These are phyloP conservation scores for Pseudocercospora fijiensis DNA, from an alignment of 2,329 filamentous ascomycete genomes.

Conservation along the genomic window DNA sequence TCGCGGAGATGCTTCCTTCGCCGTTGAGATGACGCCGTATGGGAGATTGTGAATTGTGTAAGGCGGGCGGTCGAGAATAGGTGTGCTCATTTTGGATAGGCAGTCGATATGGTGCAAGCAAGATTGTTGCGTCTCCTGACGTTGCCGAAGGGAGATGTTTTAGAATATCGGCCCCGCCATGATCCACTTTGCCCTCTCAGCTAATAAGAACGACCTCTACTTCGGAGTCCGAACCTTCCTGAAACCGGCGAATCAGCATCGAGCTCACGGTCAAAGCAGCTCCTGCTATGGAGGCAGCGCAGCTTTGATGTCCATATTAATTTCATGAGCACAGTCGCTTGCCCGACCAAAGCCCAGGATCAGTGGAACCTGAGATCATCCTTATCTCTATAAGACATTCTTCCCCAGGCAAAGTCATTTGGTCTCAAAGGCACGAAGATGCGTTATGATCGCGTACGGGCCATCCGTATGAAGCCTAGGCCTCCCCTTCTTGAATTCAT, in stretches of 20 bases:
- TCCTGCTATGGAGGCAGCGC: not conserved
- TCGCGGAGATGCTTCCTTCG: slow-evolving; percentile 27
- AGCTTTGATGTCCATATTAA: not conserved
- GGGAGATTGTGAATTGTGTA: slow-evolving; percentile 35
- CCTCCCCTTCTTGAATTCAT: not conserved
- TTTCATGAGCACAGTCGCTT: not conserved
- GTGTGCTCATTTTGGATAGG: slow-evolving; percentile 20
- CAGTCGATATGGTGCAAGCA: not conserved
- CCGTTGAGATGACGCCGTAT: slow-evolving; percentile 35
- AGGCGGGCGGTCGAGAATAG: slow-evolving; percentile 28
- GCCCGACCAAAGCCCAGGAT: not conserved
- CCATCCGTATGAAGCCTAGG: not conserved
- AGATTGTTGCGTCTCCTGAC: not conserved
- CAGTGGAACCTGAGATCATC: not conserved
- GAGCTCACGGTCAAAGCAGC: not conserved
- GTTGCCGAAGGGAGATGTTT: not conserved
- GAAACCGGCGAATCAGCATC: not conserved
- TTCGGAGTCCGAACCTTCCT: not conserved
- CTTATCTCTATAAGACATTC: not conserved
- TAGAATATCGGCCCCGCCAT: slow-evolving; percentile 1
- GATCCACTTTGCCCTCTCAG: not conserved
- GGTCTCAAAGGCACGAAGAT: not conserved
- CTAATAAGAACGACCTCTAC: not conserved
- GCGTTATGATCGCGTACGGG: not conserved
- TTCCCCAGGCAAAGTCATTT: not conserved